Conservation (phyloP, 2,329 filamentous ascomycete genomes). For the Penicillium italicum region DNA sequence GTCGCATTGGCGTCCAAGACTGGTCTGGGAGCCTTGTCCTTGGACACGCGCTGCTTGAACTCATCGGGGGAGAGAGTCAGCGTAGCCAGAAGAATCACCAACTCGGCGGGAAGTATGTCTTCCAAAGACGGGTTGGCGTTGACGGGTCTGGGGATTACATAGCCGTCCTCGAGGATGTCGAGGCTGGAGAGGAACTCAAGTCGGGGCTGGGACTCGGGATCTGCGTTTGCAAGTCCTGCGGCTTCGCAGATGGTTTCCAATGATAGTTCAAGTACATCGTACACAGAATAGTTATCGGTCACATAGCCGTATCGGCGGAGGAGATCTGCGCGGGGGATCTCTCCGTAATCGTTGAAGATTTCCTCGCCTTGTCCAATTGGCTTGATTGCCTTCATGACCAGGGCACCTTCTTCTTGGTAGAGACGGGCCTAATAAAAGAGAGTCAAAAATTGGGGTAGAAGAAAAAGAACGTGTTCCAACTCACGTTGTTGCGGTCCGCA, state of each 20-base stretch:
- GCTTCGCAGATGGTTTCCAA: conserved; percentile 54
- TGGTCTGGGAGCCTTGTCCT: conserved; percentile 38
- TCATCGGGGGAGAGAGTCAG: conserved; percentile 34
- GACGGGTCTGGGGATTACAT: conserved; percentile 53
- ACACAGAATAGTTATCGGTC: conserved; percentile 70
- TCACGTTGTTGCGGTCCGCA: conserved; percentile 73
- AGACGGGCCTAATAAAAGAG: conserved; percentile 49
- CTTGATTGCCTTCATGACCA: conserved; percentile 70
- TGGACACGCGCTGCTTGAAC: conserved; percentile 32
- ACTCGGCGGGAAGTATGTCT: conserved; percentile 39
- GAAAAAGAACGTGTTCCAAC: conserved; percentile 20
- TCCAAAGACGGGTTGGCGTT: conserved; percentile 23
- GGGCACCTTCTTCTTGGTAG: conserved; percentile 55
- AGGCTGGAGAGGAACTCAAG: conserved; percentile 59
- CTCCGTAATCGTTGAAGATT: conserved; percentile 85
- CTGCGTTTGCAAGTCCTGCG: conserved; percentile 31
- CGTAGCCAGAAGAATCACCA: conserved; percentile 38
- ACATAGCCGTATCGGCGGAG: conserved; percentile 83
- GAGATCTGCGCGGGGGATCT: conserved; percentile 76
- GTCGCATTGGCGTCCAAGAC: conserved; percentile 28
- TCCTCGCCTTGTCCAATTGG: conserved; percentile 68
- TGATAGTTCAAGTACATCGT: conserved; percentile 78
- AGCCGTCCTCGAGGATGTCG: conserved; percentile 67
- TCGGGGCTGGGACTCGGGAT: conserved; percentile 31
- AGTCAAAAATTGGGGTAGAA: not conserved